Evolutionary conservation across 2,329 filamentous ascomycete genomes (phyloP).

Genomic region (Sporothrix euskadiensis): DNA sequence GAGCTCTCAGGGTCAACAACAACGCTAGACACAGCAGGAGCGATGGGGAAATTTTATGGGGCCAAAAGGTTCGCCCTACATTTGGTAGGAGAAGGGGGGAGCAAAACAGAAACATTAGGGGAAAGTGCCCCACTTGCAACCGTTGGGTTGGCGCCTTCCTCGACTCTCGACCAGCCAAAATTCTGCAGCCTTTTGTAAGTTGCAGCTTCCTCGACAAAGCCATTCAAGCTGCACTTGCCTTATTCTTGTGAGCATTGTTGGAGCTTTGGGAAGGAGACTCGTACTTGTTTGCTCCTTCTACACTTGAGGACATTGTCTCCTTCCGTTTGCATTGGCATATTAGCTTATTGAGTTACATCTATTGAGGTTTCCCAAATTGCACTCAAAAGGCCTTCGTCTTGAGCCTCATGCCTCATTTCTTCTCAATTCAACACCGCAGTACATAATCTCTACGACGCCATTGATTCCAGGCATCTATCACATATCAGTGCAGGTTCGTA

Average conservation of each 20-base stretch:
- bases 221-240: not conserved
- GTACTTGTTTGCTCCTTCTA: not conserved
- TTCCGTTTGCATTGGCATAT: not conserved
- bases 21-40: constrained; percentile 1
- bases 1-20: constrained; percentile 18
- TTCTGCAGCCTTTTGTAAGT: not conserved
- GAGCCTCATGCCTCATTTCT: not conserved
- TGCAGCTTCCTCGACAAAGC: not conserved
- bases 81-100: not conserved
- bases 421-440: not conserved
- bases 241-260: not conserved
- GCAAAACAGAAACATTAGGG: not conserved
- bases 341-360: not conserved
- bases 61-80: not conserved
- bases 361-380: not conserved
- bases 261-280: no score
- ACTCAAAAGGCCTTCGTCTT: not conserved
- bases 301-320: not conserved
- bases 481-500: no score
- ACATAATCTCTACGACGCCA: not conserved
- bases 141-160: not conserved
- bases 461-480: no score
- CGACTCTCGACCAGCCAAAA: not conserved
- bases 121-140: not conserved
- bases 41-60: constrained; percentile 15